Conservation (phyloP, 768 basidiomycete species). For the Chlorophyllum brunneum region DNA sequence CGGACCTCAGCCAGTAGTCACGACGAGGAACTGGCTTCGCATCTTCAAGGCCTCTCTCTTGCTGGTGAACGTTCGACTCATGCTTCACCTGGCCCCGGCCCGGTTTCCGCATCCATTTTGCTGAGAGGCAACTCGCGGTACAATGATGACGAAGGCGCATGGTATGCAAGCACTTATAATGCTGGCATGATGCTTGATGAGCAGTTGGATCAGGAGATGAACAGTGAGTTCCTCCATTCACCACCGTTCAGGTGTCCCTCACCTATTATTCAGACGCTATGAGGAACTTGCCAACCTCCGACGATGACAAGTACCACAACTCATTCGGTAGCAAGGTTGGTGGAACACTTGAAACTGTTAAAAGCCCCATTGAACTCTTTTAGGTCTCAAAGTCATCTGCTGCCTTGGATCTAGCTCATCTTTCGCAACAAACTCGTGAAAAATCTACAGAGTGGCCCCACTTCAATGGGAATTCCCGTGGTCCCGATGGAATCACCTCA, state of each 20-base stretch:
- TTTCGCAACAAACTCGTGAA: slow-evolving; percentile 76
- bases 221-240: slow-evolving; percentile 55
- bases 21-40: slow-evolving; percentile 76
- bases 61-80: slow-evolving; percentile 56
- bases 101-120: slow-evolving; percentile 50
- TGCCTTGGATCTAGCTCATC: slow-evolving; percentile 88
- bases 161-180: slow-evolving; percentile 65
- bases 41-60: slow-evolving; percentile 70
- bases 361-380: slow-evolving; percentile 5
- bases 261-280: slow-evolving; percentile 63
- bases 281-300: slow-evolving; percentile 81
- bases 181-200: slow-evolving; percentile 91
- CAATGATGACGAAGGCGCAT: slow-evolving; percentile 53
- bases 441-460: slow-evolving; percentile 94
- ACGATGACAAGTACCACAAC: slow-evolving; percentile 80
- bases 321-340: slow-evolving; percentile 64
- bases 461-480: slow-evolving; percentile 63
- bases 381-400: slow-evolving; percentile 86
- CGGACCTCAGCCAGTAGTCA: slow-evolving; percentile 86
- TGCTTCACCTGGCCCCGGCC: slow-evolving; percentile 52
- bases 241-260: slow-evolving; percentile 10
- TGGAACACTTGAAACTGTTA: slow-evolving; percentile 2
- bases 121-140: slow-evolving; percentile 49
- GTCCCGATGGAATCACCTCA: slow-evolving; percentile 51
- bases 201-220: slow-evolving; percentile 91